These are phyloP conservation scores for Aspergillus tubingensis DNA, from an alignment of 2,329 filamentous ascomycete genomes.

Conservation along the genomic window DNA sequence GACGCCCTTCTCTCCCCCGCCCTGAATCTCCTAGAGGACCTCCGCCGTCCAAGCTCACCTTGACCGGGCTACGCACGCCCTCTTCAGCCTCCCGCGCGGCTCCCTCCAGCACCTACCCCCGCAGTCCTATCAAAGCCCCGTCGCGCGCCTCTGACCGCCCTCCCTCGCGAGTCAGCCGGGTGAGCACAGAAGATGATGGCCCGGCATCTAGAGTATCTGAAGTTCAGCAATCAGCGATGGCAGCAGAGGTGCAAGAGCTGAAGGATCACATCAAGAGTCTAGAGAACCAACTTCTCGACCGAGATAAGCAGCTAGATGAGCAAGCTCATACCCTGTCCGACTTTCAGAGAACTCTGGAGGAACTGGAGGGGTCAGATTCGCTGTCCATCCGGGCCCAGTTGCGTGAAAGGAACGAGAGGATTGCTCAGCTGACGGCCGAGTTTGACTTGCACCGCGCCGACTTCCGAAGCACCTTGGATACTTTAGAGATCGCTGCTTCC, in stretches of 20 bases:
- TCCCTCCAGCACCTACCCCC: conserved; percentile 48
- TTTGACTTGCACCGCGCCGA: conserved; percentile 95
- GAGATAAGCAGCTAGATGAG: conserved; percentile 84
- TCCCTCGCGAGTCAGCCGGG: conserved; percentile 41
- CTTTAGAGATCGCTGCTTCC: conserved; percentile 88
- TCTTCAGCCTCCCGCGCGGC: conserved; percentile 44
- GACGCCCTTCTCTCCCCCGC: conserved; percentile 75
- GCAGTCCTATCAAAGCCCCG: conserved; percentile 42
- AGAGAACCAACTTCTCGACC: conserved; percentile 73
- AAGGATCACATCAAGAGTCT: conserved; percentile 76
- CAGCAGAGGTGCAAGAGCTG: conserved; percentile 41
- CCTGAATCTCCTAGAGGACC: conserved; percentile 79
- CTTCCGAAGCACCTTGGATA: conserved; percentile 95
- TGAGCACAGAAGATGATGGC: conserved; percentile 42
- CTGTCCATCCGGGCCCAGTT: conserved; percentile 77
- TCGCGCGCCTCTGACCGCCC: conserved; percentile 43
- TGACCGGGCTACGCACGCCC: conserved; percentile 59
- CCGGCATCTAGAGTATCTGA: conserved; percentile 37
- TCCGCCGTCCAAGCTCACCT: conserved; percentile 56
- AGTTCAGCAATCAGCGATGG: conserved; percentile 26
- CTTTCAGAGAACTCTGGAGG: conserved; percentile 85
- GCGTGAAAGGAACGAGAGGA: conserved; percentile 95
- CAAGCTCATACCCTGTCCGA: conserved; percentile 80
- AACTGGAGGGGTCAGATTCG: conserved; percentile 77
- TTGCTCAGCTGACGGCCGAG: conserved; percentile 86